Evolutionary conservation across 495 filamentous ascomycete species (phyloP).

Genomic region (Tuber melanosporum): DNA sequence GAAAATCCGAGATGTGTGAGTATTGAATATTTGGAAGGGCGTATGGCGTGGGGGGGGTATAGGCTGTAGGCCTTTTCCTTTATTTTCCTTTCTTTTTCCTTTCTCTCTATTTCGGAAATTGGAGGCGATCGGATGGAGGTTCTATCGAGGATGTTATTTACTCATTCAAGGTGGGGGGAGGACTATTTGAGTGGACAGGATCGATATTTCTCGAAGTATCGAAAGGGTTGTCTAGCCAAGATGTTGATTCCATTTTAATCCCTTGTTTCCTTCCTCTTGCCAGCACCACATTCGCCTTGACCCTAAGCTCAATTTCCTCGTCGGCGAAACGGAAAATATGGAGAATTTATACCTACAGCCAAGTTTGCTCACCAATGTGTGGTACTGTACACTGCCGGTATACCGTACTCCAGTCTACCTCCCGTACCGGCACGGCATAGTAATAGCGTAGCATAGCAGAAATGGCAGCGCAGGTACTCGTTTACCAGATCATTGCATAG

Average conservation of each 20-base stretch:
- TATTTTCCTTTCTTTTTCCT: background rate
- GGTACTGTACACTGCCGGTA: background rate
- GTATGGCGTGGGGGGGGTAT: background rate
- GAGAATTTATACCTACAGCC: background rate
- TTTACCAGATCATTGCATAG: background rate
- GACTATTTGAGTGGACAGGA: background rate
- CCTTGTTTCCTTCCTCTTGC: background rate
- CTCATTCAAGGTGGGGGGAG: background rate
- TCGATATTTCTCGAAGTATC: background rate
- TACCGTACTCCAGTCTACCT: background rate
- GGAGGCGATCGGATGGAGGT: background rate
- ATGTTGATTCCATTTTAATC: background rate
- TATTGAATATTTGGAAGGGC: slow-evolving; percentile 13
- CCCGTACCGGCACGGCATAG: background rate
- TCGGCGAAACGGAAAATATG: background rate
- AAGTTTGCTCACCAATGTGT: background rate
- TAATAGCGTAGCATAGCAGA: background rate
- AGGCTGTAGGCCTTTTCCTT: background rate
- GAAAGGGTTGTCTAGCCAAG: background rate
- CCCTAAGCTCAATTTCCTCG: background rate
- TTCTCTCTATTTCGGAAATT: background rate
- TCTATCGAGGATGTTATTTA: background rate
- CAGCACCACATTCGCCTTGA: background rate
- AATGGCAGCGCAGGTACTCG: background rate
- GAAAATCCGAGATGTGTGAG: slow-evolving; percentile 12